phyloP scores from a whole-genome alignment of 768 basidiomycete genomes.

The Tylopilus plumbeoviolaceoides region DNA sequence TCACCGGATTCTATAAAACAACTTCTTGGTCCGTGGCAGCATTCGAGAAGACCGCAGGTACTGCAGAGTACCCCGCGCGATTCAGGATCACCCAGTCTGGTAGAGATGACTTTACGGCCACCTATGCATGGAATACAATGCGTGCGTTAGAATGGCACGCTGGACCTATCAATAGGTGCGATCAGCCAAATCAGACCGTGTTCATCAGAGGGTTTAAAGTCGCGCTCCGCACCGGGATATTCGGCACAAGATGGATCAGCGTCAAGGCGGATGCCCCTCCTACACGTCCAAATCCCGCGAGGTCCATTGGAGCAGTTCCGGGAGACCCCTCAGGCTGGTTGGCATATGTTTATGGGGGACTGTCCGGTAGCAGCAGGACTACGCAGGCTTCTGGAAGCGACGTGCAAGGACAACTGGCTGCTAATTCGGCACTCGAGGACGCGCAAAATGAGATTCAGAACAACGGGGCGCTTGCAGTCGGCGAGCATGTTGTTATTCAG shows the following conservation, averaged over 20 bases:
- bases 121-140: slow-evolving; percentile 11
- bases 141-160: slow-evolving; percentile 7
- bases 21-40: slow-evolving; percentile 29
- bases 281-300: neutral
- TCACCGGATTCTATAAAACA: slow-evolving; percentile 11
- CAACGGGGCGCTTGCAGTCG: neutral
- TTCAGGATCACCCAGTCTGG: slow-evolving; percentile 7
- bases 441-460: slow-evolving; percentile 1
- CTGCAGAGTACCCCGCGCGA: neutral
- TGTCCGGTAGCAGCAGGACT: neutral
- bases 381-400: neutral
- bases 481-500: neutral
- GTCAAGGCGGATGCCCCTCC: neutral
- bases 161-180: slow-evolving; percentile 1
- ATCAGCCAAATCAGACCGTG: slow-evolving; percentile 19
- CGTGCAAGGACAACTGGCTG: neutral
- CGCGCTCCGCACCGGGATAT: slow-evolving; percentile 1
- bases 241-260: neutral
- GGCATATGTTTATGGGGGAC: neutral
- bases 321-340: neutral
- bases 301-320: neutral
- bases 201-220: slow-evolving; percentile 28
- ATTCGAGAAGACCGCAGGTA: slow-evolving; percentile 2
- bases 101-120: neutral
- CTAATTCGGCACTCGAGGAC: neutral